Conservation (phyloP, 306 rosid genomes). For the Sicyos baderoa region DNA sequence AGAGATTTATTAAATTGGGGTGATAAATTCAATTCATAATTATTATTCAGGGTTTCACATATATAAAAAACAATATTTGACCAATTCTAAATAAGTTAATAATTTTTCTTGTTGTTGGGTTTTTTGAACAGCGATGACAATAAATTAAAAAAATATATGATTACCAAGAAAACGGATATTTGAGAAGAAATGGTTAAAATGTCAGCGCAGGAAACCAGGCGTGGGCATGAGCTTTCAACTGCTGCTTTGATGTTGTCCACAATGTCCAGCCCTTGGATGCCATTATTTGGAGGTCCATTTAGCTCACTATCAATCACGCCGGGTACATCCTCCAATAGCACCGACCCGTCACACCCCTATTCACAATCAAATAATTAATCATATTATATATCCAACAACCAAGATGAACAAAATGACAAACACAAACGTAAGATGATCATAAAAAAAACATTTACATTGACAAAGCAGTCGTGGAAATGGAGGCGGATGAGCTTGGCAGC, state of each 20-base stretch:
- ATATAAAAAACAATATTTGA: no score
- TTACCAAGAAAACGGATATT: conserved; percentile 55
- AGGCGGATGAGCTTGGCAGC: conserved; percentile 9
- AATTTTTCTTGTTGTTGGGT: no score
- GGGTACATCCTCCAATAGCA: conserved; percentile 46
- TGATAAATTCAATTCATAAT: no score
- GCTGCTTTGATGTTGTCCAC: conserved; percentile 60
- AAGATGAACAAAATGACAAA: background rate
- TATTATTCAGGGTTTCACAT: no score
- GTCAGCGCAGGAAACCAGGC: conserved; percentile 73
- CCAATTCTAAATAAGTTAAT: no score
- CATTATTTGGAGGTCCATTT: conserved; percentile 42
- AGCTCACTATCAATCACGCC: conserved; percentile 57
- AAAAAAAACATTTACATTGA: background rate
- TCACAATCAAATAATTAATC: no score
- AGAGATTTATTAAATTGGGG: no score
- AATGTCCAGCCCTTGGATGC: conserved; percentile 39
- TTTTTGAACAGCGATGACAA: no score
- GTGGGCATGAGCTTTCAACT: conserved; percentile 48
- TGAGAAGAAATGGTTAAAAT: conserved; percentile 54
- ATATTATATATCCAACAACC: background rate
- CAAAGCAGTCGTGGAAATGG: conserved; percentile 13
- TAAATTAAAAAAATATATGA: no score
- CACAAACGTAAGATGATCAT: no score
- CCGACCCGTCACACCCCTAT: conserved; percentile 66